Evolutionary conservation across 139 green algal species (phyloP).

Genomic region (Klebsormidium nitens): DNA sequence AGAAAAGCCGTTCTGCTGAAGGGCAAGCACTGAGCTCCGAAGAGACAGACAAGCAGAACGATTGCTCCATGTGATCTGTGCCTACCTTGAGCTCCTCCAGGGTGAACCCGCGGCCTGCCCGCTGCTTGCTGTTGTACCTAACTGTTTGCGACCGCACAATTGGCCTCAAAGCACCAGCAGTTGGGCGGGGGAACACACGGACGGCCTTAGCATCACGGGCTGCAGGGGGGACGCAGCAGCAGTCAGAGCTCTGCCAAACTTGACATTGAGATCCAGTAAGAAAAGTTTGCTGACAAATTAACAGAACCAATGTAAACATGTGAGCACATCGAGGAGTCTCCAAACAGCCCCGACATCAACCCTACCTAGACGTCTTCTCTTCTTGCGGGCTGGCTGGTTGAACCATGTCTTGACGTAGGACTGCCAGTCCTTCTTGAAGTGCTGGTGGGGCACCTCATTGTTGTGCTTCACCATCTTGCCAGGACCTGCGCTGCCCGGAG

Average conservation of each 20-base stretch:
- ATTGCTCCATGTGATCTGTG: no score
- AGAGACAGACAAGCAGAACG: no score
- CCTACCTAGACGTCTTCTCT: conserved; percentile 53
- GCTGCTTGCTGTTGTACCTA: conserved; percentile 93
- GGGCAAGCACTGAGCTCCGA: no score
- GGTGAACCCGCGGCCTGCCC: conserved; percentile 91
- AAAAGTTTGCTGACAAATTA: not conserved
- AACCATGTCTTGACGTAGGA: conserved; percentile 95
- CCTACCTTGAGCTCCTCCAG: conserved; percentile 97
- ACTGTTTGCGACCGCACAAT: conserved; percentile 84
- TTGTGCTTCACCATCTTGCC: conserved; percentile 43
- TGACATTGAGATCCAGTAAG: not conserved
- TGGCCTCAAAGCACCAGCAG: conserved; percentile 76
- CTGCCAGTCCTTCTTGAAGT: conserved; percentile 65
- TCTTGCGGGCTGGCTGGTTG: conserved; percentile 96
- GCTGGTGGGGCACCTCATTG: conserved; percentile 34
- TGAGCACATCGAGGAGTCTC: no score
- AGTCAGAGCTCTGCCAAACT: not conserved
- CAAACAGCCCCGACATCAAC: not conserved
- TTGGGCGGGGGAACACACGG: conserved; percentile 85
- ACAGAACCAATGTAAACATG: not conserved
- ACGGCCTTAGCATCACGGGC: conserved; percentile 86
- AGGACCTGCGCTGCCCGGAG: no score
- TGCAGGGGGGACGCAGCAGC: no score
- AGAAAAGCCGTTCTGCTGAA: no score